Evolutionary conservation across 805 yeast species (phyloP).

Genomic region (Saccharomycopsis fermentans): DNA sequence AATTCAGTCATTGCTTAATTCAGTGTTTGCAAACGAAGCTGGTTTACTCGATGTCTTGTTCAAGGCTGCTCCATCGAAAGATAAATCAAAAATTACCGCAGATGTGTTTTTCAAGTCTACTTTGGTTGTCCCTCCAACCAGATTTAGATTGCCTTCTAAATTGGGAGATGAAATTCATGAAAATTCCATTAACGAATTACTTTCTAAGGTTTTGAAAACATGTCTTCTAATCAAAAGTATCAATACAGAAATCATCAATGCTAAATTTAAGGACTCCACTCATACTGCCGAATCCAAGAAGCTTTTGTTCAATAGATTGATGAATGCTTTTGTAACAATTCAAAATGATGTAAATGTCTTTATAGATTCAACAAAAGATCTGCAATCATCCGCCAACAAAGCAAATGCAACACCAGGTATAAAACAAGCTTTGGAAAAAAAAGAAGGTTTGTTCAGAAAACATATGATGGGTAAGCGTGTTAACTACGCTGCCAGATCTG

Average conservation of each 20-base stretch:
- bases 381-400: slow-evolving; percentile 55
- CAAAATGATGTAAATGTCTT: slow-evolving; percentile 94
- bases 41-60: slow-evolving; percentile 59
- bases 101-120: slow-evolving; percentile 87
- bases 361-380: slow-evolving; percentile 85
- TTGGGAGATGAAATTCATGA: slow-evolving; percentile 95
- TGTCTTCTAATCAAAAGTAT: slow-evolving; percentile 77
- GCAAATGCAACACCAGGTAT: slow-evolving; percentile 81
- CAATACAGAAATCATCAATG: slow-evolving; percentile 66
- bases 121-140: slow-evolving; percentile 88
- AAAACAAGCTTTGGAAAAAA: slow-evolving; percentile 95
- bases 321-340: slow-evolving; percentile 90
- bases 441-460: slow-evolving; percentile 95
- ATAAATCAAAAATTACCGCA: slow-evolving; percentile 39
- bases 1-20: slow-evolving; percentile 64
- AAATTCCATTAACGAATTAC: slow-evolving; percentile 82
- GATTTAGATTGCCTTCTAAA: slow-evolving; percentile 94
- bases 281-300: slow-evolving; percentile 62
- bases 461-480: slow-evolving; percentile 99
- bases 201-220: slow-evolving; percentile 72
- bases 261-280: slow-evolving; percentile 45
- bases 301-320: slow-evolving; percentile 73
- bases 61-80: slow-evolving; percentile 51
- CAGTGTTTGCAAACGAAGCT: slow-evolving; percentile 69
- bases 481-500: slow-evolving; percentile 97